These are phyloP conservation scores for Aspergillus sp. DNA, from an alignment of 2,329 filamentous ascomycete genomes.

Conservation along the genomic window DNA sequence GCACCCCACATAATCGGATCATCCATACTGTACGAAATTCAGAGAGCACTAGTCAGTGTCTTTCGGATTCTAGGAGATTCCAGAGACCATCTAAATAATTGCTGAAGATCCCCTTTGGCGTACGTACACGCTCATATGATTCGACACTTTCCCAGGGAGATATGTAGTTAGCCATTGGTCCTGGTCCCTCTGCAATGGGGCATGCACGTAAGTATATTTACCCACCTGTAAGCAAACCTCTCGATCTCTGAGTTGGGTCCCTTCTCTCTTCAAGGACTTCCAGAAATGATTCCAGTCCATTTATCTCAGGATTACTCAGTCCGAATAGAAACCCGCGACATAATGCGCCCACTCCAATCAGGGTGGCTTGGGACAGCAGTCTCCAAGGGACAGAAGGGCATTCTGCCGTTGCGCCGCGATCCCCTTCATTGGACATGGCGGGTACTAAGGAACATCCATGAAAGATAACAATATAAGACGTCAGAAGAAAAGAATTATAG, in stretches of 20 bases:
- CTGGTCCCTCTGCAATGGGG: neutral
- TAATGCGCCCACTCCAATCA: constrained; percentile 63
- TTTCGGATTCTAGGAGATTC: constrained; percentile 11
- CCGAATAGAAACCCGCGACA: constrained; percentile 68
- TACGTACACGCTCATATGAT: constrained; percentile 81
- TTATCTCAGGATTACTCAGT: constrained; percentile 65
- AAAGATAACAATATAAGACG: neutral
- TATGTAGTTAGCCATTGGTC: constrained; percentile 1
- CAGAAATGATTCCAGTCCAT: constrained; percentile 68
- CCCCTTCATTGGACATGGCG: constrained; percentile 25
- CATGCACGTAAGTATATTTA: constrained; percentile 1
- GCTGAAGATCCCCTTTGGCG: constrained; percentile 18
- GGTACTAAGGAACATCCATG: constrained; percentile 16
- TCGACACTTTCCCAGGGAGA: constrained; percentile 56
- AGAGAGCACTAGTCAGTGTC: constrained; percentile 17
- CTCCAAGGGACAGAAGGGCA: constrained; percentile 52
- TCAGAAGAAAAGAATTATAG: neutral
- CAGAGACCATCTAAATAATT: constrained; percentile 9
- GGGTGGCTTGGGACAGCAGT: constrained; percentile 61
- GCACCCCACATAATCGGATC: constrained; percentile 93
- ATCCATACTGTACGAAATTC: constrained; percentile 58
- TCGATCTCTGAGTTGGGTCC: constrained; percentile 56
- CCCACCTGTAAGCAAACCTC: constrained; percentile 75
- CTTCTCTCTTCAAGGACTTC: constrained; percentile 64
- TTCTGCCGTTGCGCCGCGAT: constrained; percentile 36